Percentiles rank a stretch among this genome's conserved stretches.
Conservation (phyloP, 2,329 filamentous ascomycete species). For the Ceratocystis papillata region DNA sequence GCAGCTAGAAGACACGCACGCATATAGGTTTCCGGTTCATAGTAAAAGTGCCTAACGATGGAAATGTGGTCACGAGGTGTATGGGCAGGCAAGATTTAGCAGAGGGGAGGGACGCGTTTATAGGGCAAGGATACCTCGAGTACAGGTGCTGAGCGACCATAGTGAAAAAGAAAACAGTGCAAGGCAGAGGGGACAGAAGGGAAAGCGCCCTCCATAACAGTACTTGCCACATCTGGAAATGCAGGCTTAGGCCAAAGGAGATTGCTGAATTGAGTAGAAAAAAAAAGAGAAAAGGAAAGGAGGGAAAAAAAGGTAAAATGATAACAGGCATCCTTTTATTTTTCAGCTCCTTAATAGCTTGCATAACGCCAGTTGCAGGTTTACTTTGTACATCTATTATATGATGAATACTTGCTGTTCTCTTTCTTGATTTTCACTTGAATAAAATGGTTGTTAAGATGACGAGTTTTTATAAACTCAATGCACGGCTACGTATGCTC, state of each 20-base stretch:
- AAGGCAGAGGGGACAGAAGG: too few species aligned
- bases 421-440: neutral
- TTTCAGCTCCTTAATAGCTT: conserved; percentile 5
- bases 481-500: neutral
- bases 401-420: neutral
- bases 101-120: neutral
- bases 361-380: neutral
- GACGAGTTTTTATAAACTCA: neutral
- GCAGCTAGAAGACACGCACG: too few species aligned
- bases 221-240: too few species aligned
- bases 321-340: neutral
- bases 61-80: neutral
- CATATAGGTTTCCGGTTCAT: too few species aligned
- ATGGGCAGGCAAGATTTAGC: neutral
- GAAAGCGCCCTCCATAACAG: too few species aligned
- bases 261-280: neutral
- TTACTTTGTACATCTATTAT: neutral
- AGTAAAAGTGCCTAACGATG: too few species aligned
- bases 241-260: too few species aligned
- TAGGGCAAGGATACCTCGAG: neutral
- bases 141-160: too few species aligned
- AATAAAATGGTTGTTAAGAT: neutral
- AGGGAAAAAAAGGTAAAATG: neutral
- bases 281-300: neutral
- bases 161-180: too few species aligned